A percentile compares a stretch with the other conserved stretches of the same genome.
These are phyloP conservation scores for Magnolia changhungtana DNA, from an alignment of 164 flowering plant species.

Conservation along the genomic window DNA sequence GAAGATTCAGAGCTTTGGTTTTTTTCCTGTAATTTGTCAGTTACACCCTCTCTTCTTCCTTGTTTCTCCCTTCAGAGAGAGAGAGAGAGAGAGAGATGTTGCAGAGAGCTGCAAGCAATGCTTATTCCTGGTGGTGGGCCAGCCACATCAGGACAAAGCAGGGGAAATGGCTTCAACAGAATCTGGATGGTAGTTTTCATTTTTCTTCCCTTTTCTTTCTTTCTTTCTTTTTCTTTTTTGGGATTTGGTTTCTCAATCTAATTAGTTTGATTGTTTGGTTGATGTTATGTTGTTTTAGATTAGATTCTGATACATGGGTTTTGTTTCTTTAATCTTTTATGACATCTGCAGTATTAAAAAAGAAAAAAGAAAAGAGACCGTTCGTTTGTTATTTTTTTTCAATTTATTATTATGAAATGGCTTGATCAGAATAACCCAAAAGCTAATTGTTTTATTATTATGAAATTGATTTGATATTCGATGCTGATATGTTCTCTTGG, in stretches of 20 bases:
- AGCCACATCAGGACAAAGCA: slow-evolving; percentile 1
- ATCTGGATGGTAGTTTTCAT: neutral
- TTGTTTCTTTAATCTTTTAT: neutral
- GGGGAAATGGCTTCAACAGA: slow-evolving; percentile 8
- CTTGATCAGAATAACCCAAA: too few relatives aligned
- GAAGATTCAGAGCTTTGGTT: neutral
- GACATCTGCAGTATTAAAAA: too few relatives aligned
- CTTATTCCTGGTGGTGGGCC: slow-evolving; percentile 4
- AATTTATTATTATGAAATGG: too few relatives aligned
- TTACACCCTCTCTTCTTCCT: neutral
- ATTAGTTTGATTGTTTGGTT: neutral
- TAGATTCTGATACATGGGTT: neutral
- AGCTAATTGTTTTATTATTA: too few relatives aligned
- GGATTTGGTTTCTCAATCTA: neutral
- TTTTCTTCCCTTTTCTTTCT: neutral
- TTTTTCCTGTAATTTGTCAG: neutral
- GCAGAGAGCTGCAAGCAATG: slow-evolving; percentile 3
- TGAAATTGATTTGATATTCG: too few relatives aligned
- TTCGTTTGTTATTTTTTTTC: too few relatives aligned
- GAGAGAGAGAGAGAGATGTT: slow-evolving; percentile 1
- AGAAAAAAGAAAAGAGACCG: too few relatives aligned
- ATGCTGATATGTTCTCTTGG: neutral
- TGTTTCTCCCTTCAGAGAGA: neutral
- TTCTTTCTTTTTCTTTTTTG: neutral
- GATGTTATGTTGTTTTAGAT: neutral